Conservation (phyloP, 768 basidiomycete genomes). For the Tephrocybe sp. region DNA sequence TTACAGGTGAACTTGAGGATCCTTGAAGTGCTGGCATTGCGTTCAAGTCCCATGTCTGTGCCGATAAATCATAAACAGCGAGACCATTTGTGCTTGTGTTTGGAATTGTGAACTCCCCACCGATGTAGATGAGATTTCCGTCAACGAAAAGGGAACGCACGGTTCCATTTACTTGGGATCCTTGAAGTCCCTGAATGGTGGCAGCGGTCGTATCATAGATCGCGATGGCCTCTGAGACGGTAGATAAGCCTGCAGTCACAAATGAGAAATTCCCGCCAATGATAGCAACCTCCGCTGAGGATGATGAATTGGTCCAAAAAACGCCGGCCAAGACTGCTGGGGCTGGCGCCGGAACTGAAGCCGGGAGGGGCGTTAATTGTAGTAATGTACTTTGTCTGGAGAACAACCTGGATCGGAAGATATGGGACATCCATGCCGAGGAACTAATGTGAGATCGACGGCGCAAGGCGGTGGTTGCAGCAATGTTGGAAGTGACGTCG, state of each 20-base stretch:
- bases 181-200: constrained; percentile 53
- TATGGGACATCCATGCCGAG: constrained; percentile 49
- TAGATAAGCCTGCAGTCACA: constrained; percentile 35
- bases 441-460: constrained; percentile 37
- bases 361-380: constrained; percentile 52
- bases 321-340: constrained; percentile 84
- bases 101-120: constrained; percentile 75
- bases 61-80: constrained; percentile 75
- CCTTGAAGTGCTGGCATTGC: constrained; percentile 63
- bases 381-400: constrained; percentile 51
- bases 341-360: constrained; percentile 55
- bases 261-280: constrained; percentile 92
- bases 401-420: constrained; percentile 44
- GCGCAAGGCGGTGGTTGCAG: constrained; percentile 28
- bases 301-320: constrained; percentile 86
- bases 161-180: constrained; percentile 68
- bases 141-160: constrained; percentile 78
- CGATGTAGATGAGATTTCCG: constrained; percentile 71
- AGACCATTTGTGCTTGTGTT: constrained; percentile 66
- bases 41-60: constrained; percentile 60
- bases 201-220: constrained; percentile 64
- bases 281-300: constrained; percentile 63
- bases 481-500: constrained; percentile 33
- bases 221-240: constrained; percentile 55
- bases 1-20: constrained; percentile 49